Conservation (phyloP, 495 filamentous ascomycete species). For the Penicillium egyptiacum region DNA sequence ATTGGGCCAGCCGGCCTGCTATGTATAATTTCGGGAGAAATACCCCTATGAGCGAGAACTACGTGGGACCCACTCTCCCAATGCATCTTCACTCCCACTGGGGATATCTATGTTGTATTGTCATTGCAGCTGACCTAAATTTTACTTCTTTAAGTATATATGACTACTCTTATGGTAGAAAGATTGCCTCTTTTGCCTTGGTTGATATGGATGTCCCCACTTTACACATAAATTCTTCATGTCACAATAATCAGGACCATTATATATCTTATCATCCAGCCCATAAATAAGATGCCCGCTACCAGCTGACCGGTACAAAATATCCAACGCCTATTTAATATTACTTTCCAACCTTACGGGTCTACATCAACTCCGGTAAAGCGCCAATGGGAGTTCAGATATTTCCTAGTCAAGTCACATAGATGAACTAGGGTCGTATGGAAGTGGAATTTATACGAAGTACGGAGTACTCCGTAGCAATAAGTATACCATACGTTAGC, state of each 20-base stretch:
- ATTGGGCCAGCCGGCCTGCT: constrained; percentile 59
- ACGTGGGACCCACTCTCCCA: background rate
- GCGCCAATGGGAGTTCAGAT: background rate
- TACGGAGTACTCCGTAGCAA: background rate
- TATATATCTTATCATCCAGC: background rate
- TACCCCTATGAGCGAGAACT: background rate
- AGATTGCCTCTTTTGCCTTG: background rate
- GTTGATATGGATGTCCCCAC: background rate
- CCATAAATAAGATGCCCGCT: background rate
- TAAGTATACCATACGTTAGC: background rate
- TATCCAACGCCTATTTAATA: background rate
- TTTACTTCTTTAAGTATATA: background rate
- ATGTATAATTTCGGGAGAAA: background rate
- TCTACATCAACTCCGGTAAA: background rate
- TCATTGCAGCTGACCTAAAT: background rate
- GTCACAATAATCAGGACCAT: background rate
- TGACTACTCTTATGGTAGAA: background rate
- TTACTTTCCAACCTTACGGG: background rate
- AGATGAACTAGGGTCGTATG: background rate
- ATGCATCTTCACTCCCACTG: background rate
- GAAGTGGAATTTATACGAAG: background rate
- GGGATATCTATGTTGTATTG: background rate
- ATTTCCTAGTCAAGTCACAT: background rate
- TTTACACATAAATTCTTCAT: background rate
- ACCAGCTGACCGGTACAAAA: background rate